Evolutionary conservation across 2,329 filamentous ascomycete species (phyloP).

Genomic region (Trichocomaceae sp.): DNA sequence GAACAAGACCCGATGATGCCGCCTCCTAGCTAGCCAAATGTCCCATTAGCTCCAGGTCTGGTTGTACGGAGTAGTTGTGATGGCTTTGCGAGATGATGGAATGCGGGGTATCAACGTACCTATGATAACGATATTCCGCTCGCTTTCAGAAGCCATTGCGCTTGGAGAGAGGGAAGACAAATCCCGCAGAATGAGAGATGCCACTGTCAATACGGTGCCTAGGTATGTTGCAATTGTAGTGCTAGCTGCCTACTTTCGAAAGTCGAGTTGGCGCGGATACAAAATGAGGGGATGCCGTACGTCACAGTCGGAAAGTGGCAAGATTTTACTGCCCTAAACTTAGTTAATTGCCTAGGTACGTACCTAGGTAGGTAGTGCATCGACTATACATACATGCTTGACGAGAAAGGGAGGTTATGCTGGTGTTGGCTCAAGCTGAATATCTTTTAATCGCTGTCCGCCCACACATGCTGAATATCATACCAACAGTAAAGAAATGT

Average conservation of each 20-base stretch:
- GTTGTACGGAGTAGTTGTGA: constrained; percentile 2
- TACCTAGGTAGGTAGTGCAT: too few relatives aligned
- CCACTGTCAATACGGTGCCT: constrained; percentile 16
- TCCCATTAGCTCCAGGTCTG: constrained; percentile 12
- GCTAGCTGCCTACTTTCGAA: background rate
- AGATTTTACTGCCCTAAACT: background rate
- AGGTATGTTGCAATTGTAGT: background rate
- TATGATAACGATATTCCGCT: constrained; percentile 36
- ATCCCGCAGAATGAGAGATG: constrained; percentile 17
- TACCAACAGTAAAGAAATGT: constrained; percentile 10
- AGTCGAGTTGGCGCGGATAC: background rate
- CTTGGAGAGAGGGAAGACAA: constrained; percentile 16
- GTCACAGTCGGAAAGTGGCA: constrained; percentile 2
- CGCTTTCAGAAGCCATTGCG: constrained; percentile 27
- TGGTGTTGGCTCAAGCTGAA: background rate
- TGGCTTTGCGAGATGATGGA: constrained; percentile 5
- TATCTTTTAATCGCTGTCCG: background rate
- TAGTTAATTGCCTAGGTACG: too few relatives aligned
- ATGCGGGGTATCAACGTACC: constrained; percentile 22
- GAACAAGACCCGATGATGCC: constrained; percentile 89
- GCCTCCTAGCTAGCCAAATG: constrained; percentile 54
- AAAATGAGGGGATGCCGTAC: background rate
- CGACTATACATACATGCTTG: too few relatives aligned
- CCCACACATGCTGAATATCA: background rate
- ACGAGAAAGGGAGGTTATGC: background rate